These are phyloP conservation scores for Suillus discolor DNA, from an alignment of 768 basidiomycete species.

Conservation along the genomic window DNA sequence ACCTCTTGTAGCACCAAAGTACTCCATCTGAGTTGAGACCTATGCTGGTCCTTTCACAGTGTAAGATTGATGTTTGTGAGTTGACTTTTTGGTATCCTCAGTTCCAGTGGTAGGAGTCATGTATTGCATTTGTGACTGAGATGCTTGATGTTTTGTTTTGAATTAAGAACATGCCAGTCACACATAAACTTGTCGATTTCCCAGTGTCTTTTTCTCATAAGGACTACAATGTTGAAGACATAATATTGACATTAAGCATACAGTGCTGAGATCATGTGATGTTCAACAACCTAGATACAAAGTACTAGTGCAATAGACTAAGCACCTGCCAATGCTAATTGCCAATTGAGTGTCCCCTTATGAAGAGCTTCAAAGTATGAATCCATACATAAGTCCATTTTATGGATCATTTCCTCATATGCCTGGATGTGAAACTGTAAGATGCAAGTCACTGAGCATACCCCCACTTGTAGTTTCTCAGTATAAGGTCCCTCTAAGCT, in stretches of 20 bases:
- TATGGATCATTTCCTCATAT: neutral
- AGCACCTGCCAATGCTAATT: neutral
- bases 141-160: neutral
- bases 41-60: neutral
- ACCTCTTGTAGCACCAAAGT: neutral
- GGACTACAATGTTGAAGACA: neutral
- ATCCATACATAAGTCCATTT: neutral
- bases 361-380: neutral
- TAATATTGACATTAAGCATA: too few relatives aligned
- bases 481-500: neutral
- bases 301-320: neutral
- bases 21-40: neutral
- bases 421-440: neutral
- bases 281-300: neutral
- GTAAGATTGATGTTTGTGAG: neutral
- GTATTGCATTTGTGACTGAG: neutral
- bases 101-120: too few relatives aligned
- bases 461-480: neutral
- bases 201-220: neutral
- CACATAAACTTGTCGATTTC: neutral
- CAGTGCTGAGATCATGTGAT: neutral
- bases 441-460: neutral
- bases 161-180: neutral
- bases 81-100: neutral
- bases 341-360: neutral